phyloP scores from a whole-genome alignment of 2,329 filamentous ascomycete species.

The Exserohilum rostratum region DNA sequence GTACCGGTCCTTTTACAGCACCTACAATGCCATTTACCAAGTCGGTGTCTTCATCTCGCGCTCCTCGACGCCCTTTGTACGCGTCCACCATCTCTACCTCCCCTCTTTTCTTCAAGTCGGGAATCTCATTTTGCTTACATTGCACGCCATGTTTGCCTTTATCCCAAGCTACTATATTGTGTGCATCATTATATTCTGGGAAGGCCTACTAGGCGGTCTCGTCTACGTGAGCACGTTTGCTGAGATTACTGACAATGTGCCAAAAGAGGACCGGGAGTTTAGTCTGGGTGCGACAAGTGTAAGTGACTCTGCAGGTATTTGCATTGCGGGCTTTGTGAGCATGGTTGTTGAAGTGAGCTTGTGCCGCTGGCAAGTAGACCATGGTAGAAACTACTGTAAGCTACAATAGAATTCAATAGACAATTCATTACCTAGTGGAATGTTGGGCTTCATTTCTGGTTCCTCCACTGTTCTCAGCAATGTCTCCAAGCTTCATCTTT shows the following conservation, averaged over 20 bases:
- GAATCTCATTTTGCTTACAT: slow-evolving; percentile 75
- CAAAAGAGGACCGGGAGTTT: slow-evolving; percentile 82
- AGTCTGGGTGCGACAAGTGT: slow-evolving; percentile 88
- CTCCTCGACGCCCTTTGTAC: slow-evolving; percentile 85
- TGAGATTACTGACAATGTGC: slow-evolving; percentile 85
- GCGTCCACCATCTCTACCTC: slow-evolving; percentile 79
- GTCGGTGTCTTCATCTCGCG: slow-evolving; percentile 93
- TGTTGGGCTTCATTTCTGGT: no score
- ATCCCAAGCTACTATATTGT: slow-evolving; percentile 66
- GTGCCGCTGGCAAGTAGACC: slow-evolving; percentile 83
- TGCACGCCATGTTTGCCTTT: slow-evolving; percentile 71
- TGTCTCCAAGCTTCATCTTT: neutral
- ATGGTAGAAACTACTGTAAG: slow-evolving; percentile 69
- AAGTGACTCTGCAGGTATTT: slow-evolving; percentile 90
- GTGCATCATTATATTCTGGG: slow-evolving; percentile 88
- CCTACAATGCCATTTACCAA: slow-evolving; percentile 95
- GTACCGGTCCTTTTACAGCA: slow-evolving; percentile 89
- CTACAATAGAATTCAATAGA: slow-evolving; percentile 23
- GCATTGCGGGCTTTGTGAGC: slow-evolving; percentile 81
- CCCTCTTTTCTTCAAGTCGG: slow-evolving; percentile 81
- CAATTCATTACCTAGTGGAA: no score
- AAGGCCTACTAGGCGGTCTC: slow-evolving; percentile 84
- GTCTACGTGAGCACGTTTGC: slow-evolving; percentile 93
- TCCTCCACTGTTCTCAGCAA: neutral
- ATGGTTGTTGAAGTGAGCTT: slow-evolving; percentile 82